Evolutionary conservation across 139 green algal genomes (phyloP).

Genomic region (Chlorella sorokiniana): DNA sequence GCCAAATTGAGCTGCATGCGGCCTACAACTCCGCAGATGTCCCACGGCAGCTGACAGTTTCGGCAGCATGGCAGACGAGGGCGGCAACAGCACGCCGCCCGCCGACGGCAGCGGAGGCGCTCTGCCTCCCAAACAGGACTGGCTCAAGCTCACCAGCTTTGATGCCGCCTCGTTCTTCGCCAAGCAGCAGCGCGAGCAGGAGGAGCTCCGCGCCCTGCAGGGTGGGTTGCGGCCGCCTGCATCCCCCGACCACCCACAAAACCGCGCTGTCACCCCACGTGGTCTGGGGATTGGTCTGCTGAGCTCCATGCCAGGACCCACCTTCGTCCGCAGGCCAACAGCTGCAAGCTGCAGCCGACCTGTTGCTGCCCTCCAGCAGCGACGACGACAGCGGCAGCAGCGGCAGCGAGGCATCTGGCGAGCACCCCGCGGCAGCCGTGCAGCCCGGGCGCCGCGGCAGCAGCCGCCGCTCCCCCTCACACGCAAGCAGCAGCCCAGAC

Average conservation of each 20-base stretch:
- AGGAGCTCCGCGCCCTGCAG: not conserved
- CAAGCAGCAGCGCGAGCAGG: constrained; percentile 26
- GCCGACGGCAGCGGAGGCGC: not conserved
- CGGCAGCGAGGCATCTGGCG: not conserved
- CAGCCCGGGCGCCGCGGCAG: not conserved
- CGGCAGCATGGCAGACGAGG: no score
- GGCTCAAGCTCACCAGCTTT: constrained; percentile 29
- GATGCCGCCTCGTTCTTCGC: constrained; percentile 34
- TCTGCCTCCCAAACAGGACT: not conserved
- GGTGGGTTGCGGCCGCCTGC: not conserved
- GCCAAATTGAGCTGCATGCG: not conserved
- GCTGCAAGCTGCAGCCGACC: constrained; percentile 26
- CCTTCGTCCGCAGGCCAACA: constrained; percentile 23
- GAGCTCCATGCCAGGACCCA: not conserved
- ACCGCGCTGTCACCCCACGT: no score
- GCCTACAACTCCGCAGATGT: not conserved
- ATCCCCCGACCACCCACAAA: no score
- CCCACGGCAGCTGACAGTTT: not conserved
- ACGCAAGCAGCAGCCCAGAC: not conserved
- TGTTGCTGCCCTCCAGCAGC: constrained; percentile 41
- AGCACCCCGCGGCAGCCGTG: not conserved
- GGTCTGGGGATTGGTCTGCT: no score
- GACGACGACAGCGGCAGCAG: constrained; percentile 8
- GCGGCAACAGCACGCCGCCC: not conserved
- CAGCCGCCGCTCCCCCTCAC: not conserved